Evolutionary conservation across 208 protist species (phyloP).

Genomic region (Leishmania tarentolae): DNA sequence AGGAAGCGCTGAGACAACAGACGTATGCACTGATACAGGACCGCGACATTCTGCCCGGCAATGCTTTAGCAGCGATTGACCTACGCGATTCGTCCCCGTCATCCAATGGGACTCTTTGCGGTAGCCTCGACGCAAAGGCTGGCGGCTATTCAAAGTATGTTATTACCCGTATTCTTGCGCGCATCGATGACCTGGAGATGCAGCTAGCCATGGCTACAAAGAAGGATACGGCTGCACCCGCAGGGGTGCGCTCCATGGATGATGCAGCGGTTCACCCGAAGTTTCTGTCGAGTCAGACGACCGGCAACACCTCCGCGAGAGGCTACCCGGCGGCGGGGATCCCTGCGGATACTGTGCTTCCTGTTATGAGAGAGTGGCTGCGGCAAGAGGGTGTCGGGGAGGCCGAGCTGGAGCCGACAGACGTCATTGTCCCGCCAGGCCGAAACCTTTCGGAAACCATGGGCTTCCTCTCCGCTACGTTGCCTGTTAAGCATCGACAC

Average conservation of each 20-base stretch:
- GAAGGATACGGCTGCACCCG: background rate
- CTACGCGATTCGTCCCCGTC: background rate
- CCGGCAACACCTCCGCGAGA: background rate
- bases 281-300: background rate
- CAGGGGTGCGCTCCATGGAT: background rate
- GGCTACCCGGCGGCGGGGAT: background rate
- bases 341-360: slow-evolving; percentile 12
- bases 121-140: background rate
- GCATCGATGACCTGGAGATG: slow-evolving; percentile 44
- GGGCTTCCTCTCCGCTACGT: slow-evolving; percentile 54
- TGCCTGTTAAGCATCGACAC: slow-evolving; percentile 70
- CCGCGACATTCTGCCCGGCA: background rate
- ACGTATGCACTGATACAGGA: slow-evolving; percentile 28
- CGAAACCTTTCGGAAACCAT: slow-evolving; percentile 53
- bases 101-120: background rate
- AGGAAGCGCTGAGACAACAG: slow-evolving; percentile 49
- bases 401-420: slow-evolving; percentile 55
- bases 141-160: slow-evolving; percentile 18
- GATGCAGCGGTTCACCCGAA: background rate
- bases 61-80: background rate
- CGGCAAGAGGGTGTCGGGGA: slow-evolving; percentile 63
- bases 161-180: slow-evolving; percentile 34
- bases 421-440: slow-evolving; percentile 63
- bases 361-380: slow-evolving; percentile 72
- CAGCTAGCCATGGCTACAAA: background rate